Base-by-base conservation (phyloP, 352 stramenopile genomes). In the Pythium rishiriense region DNA sequence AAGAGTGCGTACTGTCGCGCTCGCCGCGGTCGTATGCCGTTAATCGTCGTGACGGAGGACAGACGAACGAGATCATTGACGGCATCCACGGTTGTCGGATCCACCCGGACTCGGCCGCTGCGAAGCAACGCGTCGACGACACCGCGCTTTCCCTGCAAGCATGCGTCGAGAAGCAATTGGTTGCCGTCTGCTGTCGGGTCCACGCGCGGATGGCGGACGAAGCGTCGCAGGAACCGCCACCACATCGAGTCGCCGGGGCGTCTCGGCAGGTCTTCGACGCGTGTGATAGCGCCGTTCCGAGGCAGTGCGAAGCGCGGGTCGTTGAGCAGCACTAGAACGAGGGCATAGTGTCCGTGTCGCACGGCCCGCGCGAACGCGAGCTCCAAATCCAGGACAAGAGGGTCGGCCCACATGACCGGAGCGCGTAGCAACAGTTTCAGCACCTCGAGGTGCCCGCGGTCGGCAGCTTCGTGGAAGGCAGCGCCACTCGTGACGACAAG, bases 151-250 rank as follows among this genome's bases (percentile, higher is more conserved):
- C 12, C 58, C 4, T 62, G 48, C 4, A 52, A 42, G 24, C 46
- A 62, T 10, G 59, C 53, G n/a, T 65, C 52, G 3, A 61, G 31
- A n/a, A 73, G 59, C 47, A 73, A 45, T 24, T 64, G 52, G 26
- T 67, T 31, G 54, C 48, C 26, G 19, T 67, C 52, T 8, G 54
- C 58, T 8, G 54, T 42, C 1, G 66, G 53, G 50, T 68, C 33
- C 1, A 73, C 42, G 25, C 58, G 60, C 22, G 37, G 52, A 31
- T 68, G 54, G 8, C 66, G 58, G 25, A 72, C 41, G 22, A 50
- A 72, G 2, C 58, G 65, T 15, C 58, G 65, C 1, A 67, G 43
- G 42, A 68, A 72, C 5, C 24, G 19, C 21, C 46, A 58, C 65
- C 65, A 72, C 28, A 24, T 6, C 9, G 65, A 10, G 24, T 72